Percentiles rank a stretch among this genome's conserved stretches.
phyloP scores from a whole-genome alignment of 2,329 filamentous ascomycete species.

The Cladophialophora carrionii region DNA sequence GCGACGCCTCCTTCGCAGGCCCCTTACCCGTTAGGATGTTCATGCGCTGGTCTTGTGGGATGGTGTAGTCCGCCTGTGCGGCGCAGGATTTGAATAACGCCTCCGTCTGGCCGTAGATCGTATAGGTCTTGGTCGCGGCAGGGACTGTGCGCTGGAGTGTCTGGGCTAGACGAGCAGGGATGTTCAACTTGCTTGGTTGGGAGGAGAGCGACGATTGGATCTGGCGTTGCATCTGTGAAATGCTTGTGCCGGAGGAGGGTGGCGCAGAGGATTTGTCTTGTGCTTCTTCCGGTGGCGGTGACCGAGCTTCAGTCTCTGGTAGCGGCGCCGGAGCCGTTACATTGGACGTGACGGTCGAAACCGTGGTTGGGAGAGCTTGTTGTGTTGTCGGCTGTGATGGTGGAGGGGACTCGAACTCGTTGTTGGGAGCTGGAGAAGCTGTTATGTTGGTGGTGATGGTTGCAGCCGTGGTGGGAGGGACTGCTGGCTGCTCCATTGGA shows the following conservation, averaged over 20 bases:
- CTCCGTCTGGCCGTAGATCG: slow-evolving; percentile 78
- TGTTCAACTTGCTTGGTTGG: slow-evolving; percentile 15
- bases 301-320: background rate
- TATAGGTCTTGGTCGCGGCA: slow-evolving; percentile 66
- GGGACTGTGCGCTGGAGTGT: slow-evolving; percentile 44
- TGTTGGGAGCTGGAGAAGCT: slow-evolving; percentile 8
- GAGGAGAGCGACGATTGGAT: slow-evolving; percentile 22
- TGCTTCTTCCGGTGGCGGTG: background rate
- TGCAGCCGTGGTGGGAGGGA: slow-evolving; percentile 22
- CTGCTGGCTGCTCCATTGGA: slow-evolving; percentile 2
- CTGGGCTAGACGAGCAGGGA: slow-evolving; percentile 30
- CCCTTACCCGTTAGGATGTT: slow-evolving; percentile 56
- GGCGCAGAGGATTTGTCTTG: slow-evolving; percentile 18
- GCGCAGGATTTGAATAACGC: slow-evolving; percentile 76
- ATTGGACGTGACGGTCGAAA: slow-evolving; percentile 14
- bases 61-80: slow-evolving; percentile 72
- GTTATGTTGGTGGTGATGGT: slow-evolving; percentile 31
- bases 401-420: slow-evolving; percentile 8
- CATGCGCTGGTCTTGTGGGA: slow-evolving; percentile 69
- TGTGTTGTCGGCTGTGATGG: slow-evolving; percentile 1
- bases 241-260: slow-evolving; percentile 13
- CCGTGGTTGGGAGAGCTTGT: slow-evolving; percentile 3
- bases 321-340: slow-evolving; percentile 10
- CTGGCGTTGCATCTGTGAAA: slow-evolving; percentile 30
- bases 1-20: slow-evolving; percentile 68